These are phyloP conservation scores for Mucor velutinosus DNA, from an alignment of 371 early-diverging fungal species.

Conservation along the genomic window DNA sequence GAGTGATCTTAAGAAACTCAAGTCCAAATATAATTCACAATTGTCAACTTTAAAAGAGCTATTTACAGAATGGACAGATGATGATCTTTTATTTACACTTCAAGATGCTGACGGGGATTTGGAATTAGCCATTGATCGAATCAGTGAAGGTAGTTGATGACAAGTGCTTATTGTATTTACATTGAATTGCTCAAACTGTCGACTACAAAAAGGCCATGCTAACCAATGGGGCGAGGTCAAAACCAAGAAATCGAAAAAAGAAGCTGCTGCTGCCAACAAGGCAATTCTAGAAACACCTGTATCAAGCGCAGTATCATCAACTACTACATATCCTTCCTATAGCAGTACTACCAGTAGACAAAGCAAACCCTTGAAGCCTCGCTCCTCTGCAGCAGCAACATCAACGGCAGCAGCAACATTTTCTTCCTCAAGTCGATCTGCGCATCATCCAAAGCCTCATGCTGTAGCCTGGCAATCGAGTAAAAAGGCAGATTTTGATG, in stretches of 20 bases:
- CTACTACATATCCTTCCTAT: conserved; percentile 3
- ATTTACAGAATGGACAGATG: conserved; percentile 89
- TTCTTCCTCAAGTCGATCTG: not conserved
- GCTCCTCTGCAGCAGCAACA: not conserved
- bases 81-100: conserved; percentile 80
- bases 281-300: conserved; percentile 21
- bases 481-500: conserved; percentile 5
- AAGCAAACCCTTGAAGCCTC: not conserved
- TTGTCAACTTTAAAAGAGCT: conserved; percentile 77
- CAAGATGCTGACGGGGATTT: conserved; percentile 88
- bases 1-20: conserved; percentile 66
- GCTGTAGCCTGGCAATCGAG: conserved; percentile 1
- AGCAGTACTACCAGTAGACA: conserved; percentile 10
- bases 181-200: not conserved
- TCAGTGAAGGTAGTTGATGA: conserved; percentile 75
- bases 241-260: conserved; percentile 70
- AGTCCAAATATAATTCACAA: conserved; percentile 60
- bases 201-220: conserved; percentile 65
- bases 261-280: conserved; percentile 42
- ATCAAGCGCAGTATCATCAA: conserved; percentile 5
- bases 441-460: not conserved
- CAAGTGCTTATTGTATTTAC: not conserved
- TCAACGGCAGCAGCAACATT: not conserved
- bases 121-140: conserved; percentile 77
- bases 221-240: conserved; percentile 92